Conservation (phyloP, 2,329 filamentous ascomycete species). For the Sclerotinia minor region DNA sequence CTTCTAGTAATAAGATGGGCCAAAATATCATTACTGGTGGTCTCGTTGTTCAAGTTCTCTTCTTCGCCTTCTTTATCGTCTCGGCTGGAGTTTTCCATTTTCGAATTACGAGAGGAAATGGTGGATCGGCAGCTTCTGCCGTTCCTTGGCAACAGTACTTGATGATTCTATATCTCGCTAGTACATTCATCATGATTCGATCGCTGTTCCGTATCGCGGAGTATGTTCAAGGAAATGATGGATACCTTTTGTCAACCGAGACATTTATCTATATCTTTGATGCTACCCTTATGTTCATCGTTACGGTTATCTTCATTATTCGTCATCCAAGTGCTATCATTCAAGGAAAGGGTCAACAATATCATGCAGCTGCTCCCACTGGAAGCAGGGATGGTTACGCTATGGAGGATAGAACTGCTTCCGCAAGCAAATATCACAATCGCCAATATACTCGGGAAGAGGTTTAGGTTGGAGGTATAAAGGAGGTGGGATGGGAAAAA, state of each 20-base stretch:
- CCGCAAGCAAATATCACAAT: neutral
- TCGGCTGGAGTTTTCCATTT: constrained; percentile 29
- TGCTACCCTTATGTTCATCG: constrained; percentile 46
- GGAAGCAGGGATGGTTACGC: neutral
- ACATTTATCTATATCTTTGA: constrained; percentile 51
- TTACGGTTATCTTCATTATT: constrained; percentile 43
- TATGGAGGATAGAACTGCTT: neutral
- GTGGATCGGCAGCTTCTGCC: neutral
- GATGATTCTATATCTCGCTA: constrained; percentile 45
- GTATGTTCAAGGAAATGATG: constrained; percentile 48
- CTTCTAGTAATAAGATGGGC: constrained; percentile 36
- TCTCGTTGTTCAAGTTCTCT: constrained; percentile 51
- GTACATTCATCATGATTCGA: constrained; percentile 50
- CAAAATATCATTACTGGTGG: constrained; percentile 50
- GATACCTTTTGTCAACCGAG: constrained; percentile 48
- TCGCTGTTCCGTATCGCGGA: constrained; percentile 52
- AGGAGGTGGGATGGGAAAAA: no score
- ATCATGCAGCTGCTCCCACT: neutral
- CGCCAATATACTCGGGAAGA: neutral
- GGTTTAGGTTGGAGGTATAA: neutral
- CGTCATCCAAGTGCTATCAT: constrained; percentile 40
- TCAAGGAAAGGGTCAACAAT: neutral
- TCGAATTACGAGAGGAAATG: constrained; percentile 27
- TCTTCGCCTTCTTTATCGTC: constrained; percentile 53
- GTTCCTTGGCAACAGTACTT: constrained; percentile 43